phyloP scores from a whole-genome alignment of 768 basidiomycete species.

The Gelatoporia subvermispora region DNA sequence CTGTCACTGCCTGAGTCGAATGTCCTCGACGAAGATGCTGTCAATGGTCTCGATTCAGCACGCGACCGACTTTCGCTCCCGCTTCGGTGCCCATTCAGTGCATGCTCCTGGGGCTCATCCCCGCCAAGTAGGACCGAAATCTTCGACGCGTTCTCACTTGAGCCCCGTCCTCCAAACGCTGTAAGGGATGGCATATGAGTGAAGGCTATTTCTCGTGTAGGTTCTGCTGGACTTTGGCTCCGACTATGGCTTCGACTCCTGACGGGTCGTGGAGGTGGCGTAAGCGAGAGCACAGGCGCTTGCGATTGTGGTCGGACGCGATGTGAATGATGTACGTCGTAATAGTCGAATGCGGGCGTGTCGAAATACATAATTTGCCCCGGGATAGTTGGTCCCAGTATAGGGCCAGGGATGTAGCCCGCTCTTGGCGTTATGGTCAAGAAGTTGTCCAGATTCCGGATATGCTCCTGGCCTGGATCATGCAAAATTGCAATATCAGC shows the following conservation, averaged over 20 bases:
- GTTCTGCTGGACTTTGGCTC: slow-evolving; percentile 1
- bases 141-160: no score
- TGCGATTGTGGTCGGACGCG: not conserved
- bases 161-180: slow-evolving; percentile 10
- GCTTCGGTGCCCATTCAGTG: not conserved
- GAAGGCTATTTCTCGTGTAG: not conserved
- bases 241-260: slow-evolving; percentile 1
- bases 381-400: no score
- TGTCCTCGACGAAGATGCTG: slow-evolving; percentile 7
- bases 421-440: no score
- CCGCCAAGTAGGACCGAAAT: no score
- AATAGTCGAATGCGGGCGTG: no score
- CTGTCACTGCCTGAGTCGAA: not conserved
- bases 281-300: not conserved
- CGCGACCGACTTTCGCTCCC: not conserved
- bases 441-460: no score
- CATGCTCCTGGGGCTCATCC: no score
- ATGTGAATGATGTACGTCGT: not conserved
- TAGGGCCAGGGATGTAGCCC: no score
- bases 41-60: slow-evolving; percentile 2
- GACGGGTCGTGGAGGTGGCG: slow-evolving; percentile 7
- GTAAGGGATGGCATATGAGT: slow-evolving; percentile 14
- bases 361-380: not conserved
- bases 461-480: no score
- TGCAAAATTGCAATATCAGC: no score